Base-by-base conservation (phyloP, 2,329 filamentous ascomycete species). In the Ascocoryne sarcoides region DNA sequence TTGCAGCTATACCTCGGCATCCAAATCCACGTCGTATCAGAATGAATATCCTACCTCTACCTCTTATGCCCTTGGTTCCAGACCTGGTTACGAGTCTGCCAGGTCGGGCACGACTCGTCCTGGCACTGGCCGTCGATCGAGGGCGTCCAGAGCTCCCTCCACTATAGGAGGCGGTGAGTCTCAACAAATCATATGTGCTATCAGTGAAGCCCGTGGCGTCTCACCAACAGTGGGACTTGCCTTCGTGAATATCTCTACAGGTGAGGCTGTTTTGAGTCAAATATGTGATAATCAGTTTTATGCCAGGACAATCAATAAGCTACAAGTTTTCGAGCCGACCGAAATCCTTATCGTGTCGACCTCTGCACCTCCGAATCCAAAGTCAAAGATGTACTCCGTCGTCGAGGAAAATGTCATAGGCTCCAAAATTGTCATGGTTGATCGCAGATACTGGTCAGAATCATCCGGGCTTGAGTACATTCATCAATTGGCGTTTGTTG, bases 261-360 rank as follows among this genome's bases (percentile, higher is more conserved):
- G 83, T 29, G 87, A 95, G 62, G 84, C 79, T 12, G 77, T 88
- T 19, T 71, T 96, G 29, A 93, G 86, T 56, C 87, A 95, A 56
- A 90, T 96, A 48, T 88, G 83, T 56, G 90, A 96, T 60, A 93
- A 82, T 42, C 88, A 95, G 59, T 93, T 88, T 23, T 96, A 94
- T 58, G 80, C 88, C 42, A 82, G 81, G 56, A 94, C 88, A 0
- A 69, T 94, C 20, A 85, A 94, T 61, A 95, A 95, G 59, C 71
- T 96, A 23, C 75, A 76, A 38, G 78, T 95, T 17, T 84, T 86
- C 52, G 76, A 82, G 17, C 89, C 90, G 0, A 83, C 81, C 2
- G 78, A 82, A 48, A 84, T 95, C 36, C 65, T 96, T 1, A 80
- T 94, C 50, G 79, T 87, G 55, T 74, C 75, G 4, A 82, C 82